Base-by-base conservation (phyloP, 495 filamentous ascomycete species). In the Annulohypoxylon bovei region DNA sequence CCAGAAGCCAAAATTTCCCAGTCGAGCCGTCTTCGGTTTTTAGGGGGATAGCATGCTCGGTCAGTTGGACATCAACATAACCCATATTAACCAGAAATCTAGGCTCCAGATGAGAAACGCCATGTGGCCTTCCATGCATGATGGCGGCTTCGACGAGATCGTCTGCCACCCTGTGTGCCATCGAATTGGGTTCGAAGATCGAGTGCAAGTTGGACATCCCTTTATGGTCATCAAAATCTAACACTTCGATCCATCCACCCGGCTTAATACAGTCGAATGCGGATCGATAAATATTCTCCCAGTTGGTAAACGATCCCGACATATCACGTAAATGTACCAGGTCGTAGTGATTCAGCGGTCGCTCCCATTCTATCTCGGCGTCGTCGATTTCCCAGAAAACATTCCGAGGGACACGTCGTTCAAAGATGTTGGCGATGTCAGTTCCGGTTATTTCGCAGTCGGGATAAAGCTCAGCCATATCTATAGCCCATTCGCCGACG, bases 401-500 rank as follows among this genome's bases (percentile, higher is more conserved):
- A 70, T 92, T 93, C 33, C 85, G 85, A 35, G 90, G 86, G 1
- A 80, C 85, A 60, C 77, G 82, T 25, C 75, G 85, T 57, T 77
- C 83, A 73, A 78, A 89, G 54, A 88, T 86, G 62, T 84, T 81
- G n/a, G 85, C 84, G 32, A 92, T 90, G 63, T 92, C 90, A 28
- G 88, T 90, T 18, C 90, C 91, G 35, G 88, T 88, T 5, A 93
- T 86, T 67, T 88, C 85, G 65, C 86, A 85, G 6, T 86, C 75
- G 12, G 90, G 89, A 67, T 86, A 89, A 53, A 80, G 76, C 72
- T 90, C 86, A 20, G 85, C 90, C 82, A 92, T 89, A 37, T 86
- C 88, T 57, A 91, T 89, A n/a, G 89, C 90, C 90, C 90, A 93
- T 66, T 92, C 90, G 16, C 90, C 90, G 6, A 87, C 85, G 5